A percentile compares a stretch with the other conserved stretches of the same genome.
Evolutionary conservation across 2,329 filamentous ascomycete species (phyloP).

Genomic region (Lachnellula cervina): DNA sequence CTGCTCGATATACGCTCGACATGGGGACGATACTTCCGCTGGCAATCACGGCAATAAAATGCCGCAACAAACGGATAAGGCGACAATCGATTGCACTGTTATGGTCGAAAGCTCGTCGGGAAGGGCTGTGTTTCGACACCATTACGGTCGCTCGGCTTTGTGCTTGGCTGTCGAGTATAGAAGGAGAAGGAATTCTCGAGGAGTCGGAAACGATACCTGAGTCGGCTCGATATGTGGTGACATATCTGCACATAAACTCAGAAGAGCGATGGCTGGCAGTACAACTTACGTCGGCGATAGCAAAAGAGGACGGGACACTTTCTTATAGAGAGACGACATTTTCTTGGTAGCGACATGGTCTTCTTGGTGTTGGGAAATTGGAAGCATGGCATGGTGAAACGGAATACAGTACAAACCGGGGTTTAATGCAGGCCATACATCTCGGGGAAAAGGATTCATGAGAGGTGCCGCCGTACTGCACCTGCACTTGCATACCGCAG

Average conservation of each 20-base stretch:
- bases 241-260: conserved; percentile 28
- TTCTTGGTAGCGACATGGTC: conserved; percentile 25
- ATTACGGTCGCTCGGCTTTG: conserved; percentile 29
- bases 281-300: conserved; percentile 25
- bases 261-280: conserved; percentile 30
- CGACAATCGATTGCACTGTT: conserved; percentile 28
- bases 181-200: conserved; percentile 28
- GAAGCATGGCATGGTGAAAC: conserved; percentile 8
- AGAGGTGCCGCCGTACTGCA: conserved; percentile 1
- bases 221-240: conserved; percentile 24
- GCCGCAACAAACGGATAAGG: conserved; percentile 26
- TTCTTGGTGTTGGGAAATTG: neutral
- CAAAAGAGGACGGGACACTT: conserved; percentile 21
- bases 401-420: neutral
- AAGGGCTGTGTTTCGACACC: conserved; percentile 31
- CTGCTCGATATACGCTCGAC: conserved; percentile 29
- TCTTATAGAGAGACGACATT: conserved; percentile 30
- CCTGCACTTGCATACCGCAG: conserved; percentile 1
- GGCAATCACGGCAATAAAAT: conserved; percentile 29
- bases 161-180: conserved; percentile 30
- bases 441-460: neutral
- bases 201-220: conserved; percentile 27
- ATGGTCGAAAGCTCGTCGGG: conserved; percentile 30
- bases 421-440: neutral
- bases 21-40: conserved; percentile 31